Conservation (phyloP, 2,329 filamentous ascomycete genomes). For the Niveomyces coronatus region DNA sequence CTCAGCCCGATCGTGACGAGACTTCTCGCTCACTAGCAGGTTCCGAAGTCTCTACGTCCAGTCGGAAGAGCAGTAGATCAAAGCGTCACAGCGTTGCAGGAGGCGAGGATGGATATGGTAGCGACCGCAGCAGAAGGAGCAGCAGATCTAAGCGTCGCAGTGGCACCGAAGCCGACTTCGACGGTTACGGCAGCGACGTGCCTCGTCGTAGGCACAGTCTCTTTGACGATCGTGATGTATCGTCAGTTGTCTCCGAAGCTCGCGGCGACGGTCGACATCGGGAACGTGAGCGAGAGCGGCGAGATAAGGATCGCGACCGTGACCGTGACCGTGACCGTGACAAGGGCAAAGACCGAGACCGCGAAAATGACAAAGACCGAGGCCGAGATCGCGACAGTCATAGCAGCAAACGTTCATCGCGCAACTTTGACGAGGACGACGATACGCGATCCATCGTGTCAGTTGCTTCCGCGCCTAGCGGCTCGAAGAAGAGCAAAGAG, state of each 20-base stretch:
- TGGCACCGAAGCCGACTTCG: slow-evolving; percentile 25
- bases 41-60: slow-evolving; percentile 25
- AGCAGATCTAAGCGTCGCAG: slow-evolving; percentile 30
- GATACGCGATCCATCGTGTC: slow-evolving; percentile 37
- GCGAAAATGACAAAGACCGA: slow-evolving; percentile 9
- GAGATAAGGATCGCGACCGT: slow-evolving; percentile 9
- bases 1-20: slow-evolving; percentile 20
- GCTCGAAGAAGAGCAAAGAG: slow-evolving; percentile 26
- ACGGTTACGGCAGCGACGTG: slow-evolving; percentile 24
- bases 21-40: slow-evolving; percentile 21
- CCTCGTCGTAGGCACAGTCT: slow-evolving; percentile 29
- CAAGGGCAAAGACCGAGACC: slow-evolving; percentile 2
- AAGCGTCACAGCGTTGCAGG: slow-evolving; percentile 26
- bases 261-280: slow-evolving; percentile 22
- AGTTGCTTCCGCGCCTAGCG: slow-evolving; percentile 26
- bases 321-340: not conserved
- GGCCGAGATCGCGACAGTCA: not conserved
- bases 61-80: slow-evolving; percentile 28
- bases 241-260: slow-evolving; percentile 39
- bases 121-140: slow-evolving; percentile 30
- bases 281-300: slow-evolving; percentile 26
- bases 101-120: slow-evolving; percentile 24
- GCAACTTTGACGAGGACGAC: slow-evolving; percentile 33
- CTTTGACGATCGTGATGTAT: slow-evolving; percentile 36
- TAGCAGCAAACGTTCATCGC: slow-evolving; percentile 20